phyloP scores from a whole-genome alignment of 805 yeast genomes.

The Wickerhamiella parazyma region DNA sequence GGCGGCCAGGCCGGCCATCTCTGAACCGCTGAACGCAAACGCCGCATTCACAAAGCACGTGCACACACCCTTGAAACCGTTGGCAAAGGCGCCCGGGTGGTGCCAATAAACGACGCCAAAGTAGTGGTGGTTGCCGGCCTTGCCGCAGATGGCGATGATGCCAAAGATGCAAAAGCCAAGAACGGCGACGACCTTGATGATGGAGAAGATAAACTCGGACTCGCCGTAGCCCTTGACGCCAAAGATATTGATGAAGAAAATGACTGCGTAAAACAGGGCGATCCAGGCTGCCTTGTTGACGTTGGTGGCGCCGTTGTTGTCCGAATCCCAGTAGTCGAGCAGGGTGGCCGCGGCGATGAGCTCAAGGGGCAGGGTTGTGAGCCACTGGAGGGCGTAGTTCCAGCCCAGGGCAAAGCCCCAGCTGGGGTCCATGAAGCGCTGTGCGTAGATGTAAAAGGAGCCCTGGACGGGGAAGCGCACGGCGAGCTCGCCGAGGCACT shows the following conservation, averaged over 20 bases:
- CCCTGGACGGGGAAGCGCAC: conserved; percentile 48
- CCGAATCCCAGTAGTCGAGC: conserved; percentile 38
- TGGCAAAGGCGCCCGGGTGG: conserved; percentile 46
- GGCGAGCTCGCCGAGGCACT: conserved; percentile 58
- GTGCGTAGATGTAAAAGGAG: conserved; percentile 44
- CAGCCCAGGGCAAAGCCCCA: conserved; percentile 57
- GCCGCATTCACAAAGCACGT: conserved; percentile 57
- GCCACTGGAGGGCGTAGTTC: conserved; percentile 52
- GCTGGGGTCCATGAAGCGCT: conserved; percentile 46
- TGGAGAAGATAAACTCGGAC: conserved; percentile 48
- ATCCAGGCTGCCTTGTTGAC: conserved; percentile 46
- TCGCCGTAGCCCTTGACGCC: conserved; percentile 53
- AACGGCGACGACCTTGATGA: conserved; percentile 47
- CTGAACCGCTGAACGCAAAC: conserved; percentile 53
- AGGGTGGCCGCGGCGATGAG: conserved; percentile 47
- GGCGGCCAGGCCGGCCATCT: conserved; percentile 51
- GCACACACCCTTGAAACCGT: conserved; percentile 52
- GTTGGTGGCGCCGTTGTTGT: conserved; percentile 21
- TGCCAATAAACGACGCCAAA: conserved; percentile 49
- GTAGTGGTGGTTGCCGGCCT: conserved; percentile 41
- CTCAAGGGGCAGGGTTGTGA: conserved; percentile 50
- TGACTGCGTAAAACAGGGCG: conserved; percentile 39
- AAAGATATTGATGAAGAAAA: conserved; percentile 38
- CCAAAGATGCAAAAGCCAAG: conserved; percentile 52
- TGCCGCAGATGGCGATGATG: conserved; percentile 38